phyloP scores from a whole-genome alignment of 345 rosid genomes.

The Anacardium occidentale region DNA sequence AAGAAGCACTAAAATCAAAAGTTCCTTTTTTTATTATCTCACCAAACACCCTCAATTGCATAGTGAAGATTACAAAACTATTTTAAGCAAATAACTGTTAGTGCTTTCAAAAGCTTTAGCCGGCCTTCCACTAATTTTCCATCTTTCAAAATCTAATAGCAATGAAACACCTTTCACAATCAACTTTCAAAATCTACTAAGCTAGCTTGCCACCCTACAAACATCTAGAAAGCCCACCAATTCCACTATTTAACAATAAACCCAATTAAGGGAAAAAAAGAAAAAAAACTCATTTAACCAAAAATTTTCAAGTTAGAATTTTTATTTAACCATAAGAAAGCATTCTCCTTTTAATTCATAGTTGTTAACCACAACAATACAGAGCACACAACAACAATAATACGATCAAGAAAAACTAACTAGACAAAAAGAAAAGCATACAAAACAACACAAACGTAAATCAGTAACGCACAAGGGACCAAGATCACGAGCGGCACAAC shows the following conservation, averaged over 20 bases:
- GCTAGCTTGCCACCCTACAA: no score
- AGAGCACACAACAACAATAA: not conserved
- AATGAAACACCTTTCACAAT: constrained; percentile 27
- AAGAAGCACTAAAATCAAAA: constrained; percentile 49
- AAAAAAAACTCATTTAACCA: no score
- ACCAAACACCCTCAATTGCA: constrained; percentile 38
- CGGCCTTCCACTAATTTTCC: constrained; percentile 29
- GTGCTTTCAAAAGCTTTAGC: constrained; percentile 27
- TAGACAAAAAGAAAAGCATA: constrained; percentile 62
- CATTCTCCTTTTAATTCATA: not conserved
- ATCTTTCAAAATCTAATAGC: constrained; percentile 15
- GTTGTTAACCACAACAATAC: not conserved
- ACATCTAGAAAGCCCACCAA: no score
- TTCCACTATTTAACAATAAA: no score
- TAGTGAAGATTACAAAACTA: constrained; percentile 21
- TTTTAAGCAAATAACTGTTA: constrained; percentile 31
- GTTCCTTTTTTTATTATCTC: constrained; percentile 36
- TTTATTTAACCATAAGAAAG: not conserved
- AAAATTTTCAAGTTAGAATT: no score
- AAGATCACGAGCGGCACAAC: constrained; percentile 69
- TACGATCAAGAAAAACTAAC: not conserved
- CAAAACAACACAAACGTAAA: constrained; percentile 52
- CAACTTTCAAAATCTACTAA: not conserved
- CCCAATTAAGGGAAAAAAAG: not conserved
- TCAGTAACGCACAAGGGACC: constrained; percentile 55